A percentile compares a stretch with the other conserved stretches of the same genome.
phyloP scores from a whole-genome alignment of 108 stramenopile genomes.

The Pseudonitzschia multistriata region DNA sequence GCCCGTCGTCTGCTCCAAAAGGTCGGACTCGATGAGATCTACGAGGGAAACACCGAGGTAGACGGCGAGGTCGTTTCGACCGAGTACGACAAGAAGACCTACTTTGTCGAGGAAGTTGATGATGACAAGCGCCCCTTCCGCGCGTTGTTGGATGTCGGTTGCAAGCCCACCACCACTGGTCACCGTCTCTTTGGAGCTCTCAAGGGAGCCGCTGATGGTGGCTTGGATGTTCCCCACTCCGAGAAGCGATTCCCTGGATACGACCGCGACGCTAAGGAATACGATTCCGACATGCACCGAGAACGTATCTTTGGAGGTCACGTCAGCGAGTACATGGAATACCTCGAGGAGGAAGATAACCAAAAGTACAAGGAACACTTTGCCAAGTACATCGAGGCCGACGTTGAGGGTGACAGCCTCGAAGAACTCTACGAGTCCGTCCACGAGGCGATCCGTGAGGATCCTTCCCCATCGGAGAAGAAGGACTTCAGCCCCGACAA shows the following conservation, averaged over 20 bases:
- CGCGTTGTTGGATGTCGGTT: constrained; percentile 95
- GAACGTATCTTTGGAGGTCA: constrained; percentile 98
- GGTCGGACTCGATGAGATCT: constrained; percentile 93
- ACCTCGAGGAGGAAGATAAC: constrained; percentile 97
- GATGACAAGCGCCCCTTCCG: constrained; percentile 99
- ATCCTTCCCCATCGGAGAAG: constrained; percentile 87
- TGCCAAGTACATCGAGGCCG: constrained; percentile 77
- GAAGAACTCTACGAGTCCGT: constrained; percentile 90
- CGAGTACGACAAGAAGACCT: constrained; percentile 89
- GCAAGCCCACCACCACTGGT: constrained; percentile 94
- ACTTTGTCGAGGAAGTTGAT: constrained; percentile 97
- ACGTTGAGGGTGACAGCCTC: constrained; percentile 81
- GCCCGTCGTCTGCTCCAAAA: constrained; percentile 96
- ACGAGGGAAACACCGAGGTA: constrained; percentile 89
- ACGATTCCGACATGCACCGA: constrained; percentile 96
- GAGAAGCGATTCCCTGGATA: constrained; percentile 99
- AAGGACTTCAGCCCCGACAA: constrained; percentile 86
- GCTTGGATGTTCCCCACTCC: constrained; percentile 96
- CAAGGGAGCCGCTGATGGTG: constrained; percentile 99
- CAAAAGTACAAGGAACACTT: constrained; percentile 92
- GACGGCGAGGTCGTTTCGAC: constrained; percentile 85
- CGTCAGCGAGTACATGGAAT: constrained; percentile 97
- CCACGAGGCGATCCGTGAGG: constrained; percentile 96
- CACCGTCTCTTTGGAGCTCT: constrained; percentile 95
- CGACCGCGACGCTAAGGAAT: constrained; percentile 95